Conservation (phyloP, 1,139 yeast species). For the Blastobotrys ciferrii region DNA sequence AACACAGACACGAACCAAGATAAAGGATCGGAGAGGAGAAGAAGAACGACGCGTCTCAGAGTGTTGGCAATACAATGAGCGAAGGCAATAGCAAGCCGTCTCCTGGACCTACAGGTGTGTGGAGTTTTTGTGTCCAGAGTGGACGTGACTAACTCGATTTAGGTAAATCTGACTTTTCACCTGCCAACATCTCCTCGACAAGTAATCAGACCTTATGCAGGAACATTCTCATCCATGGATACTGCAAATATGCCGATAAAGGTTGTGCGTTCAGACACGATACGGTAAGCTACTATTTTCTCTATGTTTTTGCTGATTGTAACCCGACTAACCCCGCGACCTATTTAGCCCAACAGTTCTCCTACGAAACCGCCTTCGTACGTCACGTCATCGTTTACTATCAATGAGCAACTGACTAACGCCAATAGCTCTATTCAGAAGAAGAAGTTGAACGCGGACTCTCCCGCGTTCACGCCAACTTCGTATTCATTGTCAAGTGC, state of each 20-base stretch:
- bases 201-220: slow-evolving; percentile 71
- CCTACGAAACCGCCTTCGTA: slow-evolving; percentile 1
- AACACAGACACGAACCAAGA: neutral
- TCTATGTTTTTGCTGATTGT: too few relatives aligned
- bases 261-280: slow-evolving; percentile 85
- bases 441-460: slow-evolving; percentile 57
- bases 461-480: slow-evolving; percentile 64
- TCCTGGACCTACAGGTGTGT: slow-evolving; percentile 1
- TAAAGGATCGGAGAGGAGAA: neutral
- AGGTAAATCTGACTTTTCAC: slow-evolving; percentile 9
- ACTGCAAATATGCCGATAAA: slow-evolving; percentile 82
- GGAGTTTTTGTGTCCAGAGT: neutral
- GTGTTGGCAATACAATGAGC: slow-evolving; percentile 3
- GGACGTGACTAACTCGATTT: neutral
- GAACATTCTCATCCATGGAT: slow-evolving; percentile 82
- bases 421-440: slow-evolving; percentile 20
- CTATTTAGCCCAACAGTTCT: slow-evolving; percentile 5
- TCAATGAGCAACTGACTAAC: neutral
- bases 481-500: neutral
- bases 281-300: slow-evolving; percentile 10
- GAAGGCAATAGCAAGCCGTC: slow-evolving; percentile 4
- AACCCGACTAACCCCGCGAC: too few relatives aligned
- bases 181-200: slow-evolving; percentile 8
- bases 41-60: slow-evolving; percentile 5
- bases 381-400: neutral